Percentiles rank a stretch among this genome's conserved stretches.
Conservation (phyloP, 352 stramenopile species). For the Phytophthora multivora region DNA sequence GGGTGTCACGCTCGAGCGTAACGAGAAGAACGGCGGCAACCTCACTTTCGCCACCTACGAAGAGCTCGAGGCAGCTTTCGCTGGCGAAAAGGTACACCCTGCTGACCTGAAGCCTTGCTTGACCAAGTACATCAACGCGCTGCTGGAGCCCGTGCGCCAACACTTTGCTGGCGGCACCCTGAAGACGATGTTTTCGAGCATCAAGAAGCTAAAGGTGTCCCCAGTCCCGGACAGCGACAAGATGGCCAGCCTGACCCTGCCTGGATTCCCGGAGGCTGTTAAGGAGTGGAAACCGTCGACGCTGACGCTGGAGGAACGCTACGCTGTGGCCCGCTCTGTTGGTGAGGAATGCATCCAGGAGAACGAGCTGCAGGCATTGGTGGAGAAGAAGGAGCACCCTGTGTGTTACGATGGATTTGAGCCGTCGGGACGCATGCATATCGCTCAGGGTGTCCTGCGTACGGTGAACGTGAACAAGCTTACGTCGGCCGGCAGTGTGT, state of each 20-base stretch:
- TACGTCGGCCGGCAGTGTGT: slow-evolving; percentile 94
- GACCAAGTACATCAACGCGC: slow-evolving; percentile 92
- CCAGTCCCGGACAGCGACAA: slow-evolving; percentile 70
- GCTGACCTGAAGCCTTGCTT: slow-evolving; percentile 96
- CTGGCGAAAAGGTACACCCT: slow-evolving; percentile 92
- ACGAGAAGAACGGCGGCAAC: slow-evolving; percentile 85
- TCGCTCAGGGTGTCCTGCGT: slow-evolving; percentile 96
- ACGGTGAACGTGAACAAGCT: slow-evolving; percentile 97
- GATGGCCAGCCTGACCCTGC: slow-evolving; percentile 64
- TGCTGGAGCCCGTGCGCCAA: slow-evolving; percentile 96
- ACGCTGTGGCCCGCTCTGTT: slow-evolving; percentile 80
- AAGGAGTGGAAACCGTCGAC: slow-evolving; percentile 77
- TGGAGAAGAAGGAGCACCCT: slow-evolving; percentile 91
- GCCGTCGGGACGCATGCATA: slow-evolving; percentile 99
- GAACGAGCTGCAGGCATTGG: slow-evolving; percentile 77
- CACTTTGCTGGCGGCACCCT: slow-evolving; percentile 95
- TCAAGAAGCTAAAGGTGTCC: slow-evolving; percentile 89
- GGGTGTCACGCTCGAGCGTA: slow-evolving; percentile 79
- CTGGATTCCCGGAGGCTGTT: slow-evolving; percentile 64
- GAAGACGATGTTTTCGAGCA: slow-evolving; percentile 95
- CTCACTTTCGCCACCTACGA: slow-evolving; percentile 90
- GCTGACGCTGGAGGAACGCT: slow-evolving; percentile 84
- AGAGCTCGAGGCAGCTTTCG: slow-evolving; percentile 93
- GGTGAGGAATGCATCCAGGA: slow-evolving; percentile 95
- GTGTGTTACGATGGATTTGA: slow-evolving; percentile 99